Evolutionary conservation across 768 basidiomycete species (phyloP).

Genomic region (Rhizopogon roseolus): DNA sequence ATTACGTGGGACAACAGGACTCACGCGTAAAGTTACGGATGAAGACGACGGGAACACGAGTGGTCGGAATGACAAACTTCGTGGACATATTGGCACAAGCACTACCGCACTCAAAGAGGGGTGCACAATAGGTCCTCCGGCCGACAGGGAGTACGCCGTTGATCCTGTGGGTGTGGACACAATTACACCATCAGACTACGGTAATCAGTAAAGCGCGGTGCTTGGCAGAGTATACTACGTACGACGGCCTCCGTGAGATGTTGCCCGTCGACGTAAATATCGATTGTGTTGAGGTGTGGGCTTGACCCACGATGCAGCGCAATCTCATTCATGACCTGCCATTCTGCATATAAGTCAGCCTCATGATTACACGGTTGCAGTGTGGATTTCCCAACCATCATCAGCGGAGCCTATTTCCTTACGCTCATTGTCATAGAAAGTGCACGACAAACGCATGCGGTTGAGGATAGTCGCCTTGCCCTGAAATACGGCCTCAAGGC

Average conservation of each 20-base stretch:
- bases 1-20: slow-evolving; percentile 16
- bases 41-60: slow-evolving; percentile 86
- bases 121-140: slow-evolving; percentile 94
- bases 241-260: slow-evolving; percentile 95
- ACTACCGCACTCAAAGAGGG: slow-evolving; percentile 88
- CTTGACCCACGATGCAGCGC: slow-evolving; percentile 88
- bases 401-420: slow-evolving; percentile 50
- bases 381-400: slow-evolving; percentile 42
- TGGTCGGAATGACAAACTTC: slow-evolving; percentile 88
- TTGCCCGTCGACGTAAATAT: slow-evolving; percentile 91
- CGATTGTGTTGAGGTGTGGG: slow-evolving; percentile 89
- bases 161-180: slow-evolving; percentile 96
- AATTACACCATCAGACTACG: slow-evolving; percentile 87
- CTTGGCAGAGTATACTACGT: slow-evolving; percentile 29
- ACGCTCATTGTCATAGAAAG: slow-evolving; percentile 61
- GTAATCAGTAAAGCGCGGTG: slow-evolving; percentile 10
- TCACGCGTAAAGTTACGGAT: slow-evolving; percentile 66
- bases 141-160: slow-evolving; percentile 92
- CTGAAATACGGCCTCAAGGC: slow-evolving; percentile 72
- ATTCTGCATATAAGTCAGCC: slow-evolving; percentile 43
- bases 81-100: slow-evolving; percentile 92
- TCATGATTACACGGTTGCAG: neutral
- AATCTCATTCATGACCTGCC: slow-evolving; percentile 98
- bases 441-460: slow-evolving; percentile 86
- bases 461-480: slow-evolving; percentile 81